Evolutionary conservation across 2,329 filamentous ascomycete species (phyloP).

Genomic region (Bipolaris gigantea): DNA sequence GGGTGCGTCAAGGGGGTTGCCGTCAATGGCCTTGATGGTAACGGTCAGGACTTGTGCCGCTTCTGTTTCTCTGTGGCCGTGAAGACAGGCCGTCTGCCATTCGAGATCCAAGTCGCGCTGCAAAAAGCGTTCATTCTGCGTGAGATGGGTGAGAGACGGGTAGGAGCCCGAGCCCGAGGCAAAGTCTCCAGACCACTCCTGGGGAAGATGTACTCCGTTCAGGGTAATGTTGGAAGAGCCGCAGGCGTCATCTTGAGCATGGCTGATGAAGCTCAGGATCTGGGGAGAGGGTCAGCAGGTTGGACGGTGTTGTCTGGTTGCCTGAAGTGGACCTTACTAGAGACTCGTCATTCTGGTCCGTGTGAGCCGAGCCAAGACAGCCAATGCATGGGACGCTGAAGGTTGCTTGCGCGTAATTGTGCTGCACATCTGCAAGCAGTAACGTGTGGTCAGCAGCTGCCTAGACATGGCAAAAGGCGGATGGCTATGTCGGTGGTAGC

Average conservation of each 20-base stretch:
- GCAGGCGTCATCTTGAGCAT: constrained; percentile 43
- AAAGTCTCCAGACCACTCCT: constrained; percentile 44
- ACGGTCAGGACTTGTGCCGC: constrained; percentile 46
- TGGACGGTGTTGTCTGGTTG: constrained; percentile 27
- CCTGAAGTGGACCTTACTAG: constrained; percentile 45
- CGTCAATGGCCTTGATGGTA: constrained; percentile 46
- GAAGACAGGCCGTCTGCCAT: constrained; percentile 46
- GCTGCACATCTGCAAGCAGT: constrained; percentile 32
- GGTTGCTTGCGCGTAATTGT: constrained; percentile 45
- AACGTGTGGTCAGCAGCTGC: constrained; percentile 34
- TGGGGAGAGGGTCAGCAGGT: constrained; percentile 38
- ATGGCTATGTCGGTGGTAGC: constrained; percentile 10
- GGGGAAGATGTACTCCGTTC: constrained; percentile 45
- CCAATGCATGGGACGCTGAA: constrained; percentile 48
- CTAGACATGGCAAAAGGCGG: constrained; percentile 28
- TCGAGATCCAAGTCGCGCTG: constrained; percentile 44
- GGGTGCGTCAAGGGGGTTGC: constrained; percentile 31
- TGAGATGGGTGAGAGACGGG: constrained; percentile 31
- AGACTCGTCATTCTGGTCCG: constrained; percentile 46
- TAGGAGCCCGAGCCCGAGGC: constrained; percentile 42
- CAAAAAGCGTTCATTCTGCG: constrained; percentile 39
- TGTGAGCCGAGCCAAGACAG: constrained; percentile 47
- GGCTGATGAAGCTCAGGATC: constrained; percentile 48
- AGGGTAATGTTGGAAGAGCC: constrained; percentile 47
- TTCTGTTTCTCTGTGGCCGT: constrained; percentile 30